Percentiles rank a stretch among this genome's conserved stretches.
These are phyloP conservation scores for Aspergillus biplanus DNA, from an alignment of 495 filamentous ascomycete genomes.

Conservation along the genomic window DNA sequence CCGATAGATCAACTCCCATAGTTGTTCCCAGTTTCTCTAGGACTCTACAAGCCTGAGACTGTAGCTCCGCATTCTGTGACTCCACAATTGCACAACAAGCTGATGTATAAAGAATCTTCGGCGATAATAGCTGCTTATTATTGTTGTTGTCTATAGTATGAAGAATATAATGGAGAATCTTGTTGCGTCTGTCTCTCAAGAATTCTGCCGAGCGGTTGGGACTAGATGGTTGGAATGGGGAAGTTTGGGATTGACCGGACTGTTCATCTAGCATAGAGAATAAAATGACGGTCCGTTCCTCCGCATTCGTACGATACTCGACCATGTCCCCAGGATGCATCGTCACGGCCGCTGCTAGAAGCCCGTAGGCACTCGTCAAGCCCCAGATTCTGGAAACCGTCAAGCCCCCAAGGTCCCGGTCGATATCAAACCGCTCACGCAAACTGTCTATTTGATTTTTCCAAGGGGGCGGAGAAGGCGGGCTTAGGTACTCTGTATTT, in stretches of 20 bases:
- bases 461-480: conserved; percentile 32
- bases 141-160: conserved; percentile 18
- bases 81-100: conserved; percentile 44
- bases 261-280: conserved; percentile 32
- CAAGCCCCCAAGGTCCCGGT: conserved; percentile 49
- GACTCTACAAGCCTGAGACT: conserved; percentile 31
- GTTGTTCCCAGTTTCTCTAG: conserved; percentile 33
- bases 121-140: conserved; percentile 21
- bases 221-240: conserved; percentile 19
- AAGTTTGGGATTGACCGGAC: conserved; percentile 1
- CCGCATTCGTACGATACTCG: conserved; percentile 49
- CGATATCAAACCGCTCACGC: conserved; percentile 49
- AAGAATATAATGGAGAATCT: conserved; percentile 38
- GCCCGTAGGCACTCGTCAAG: conserved; percentile 43
- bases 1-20: conserved; percentile 35
- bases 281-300: conserved; percentile 42
- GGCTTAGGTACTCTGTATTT: not conserved
- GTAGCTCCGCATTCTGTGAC: conserved; percentile 28
- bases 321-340: conserved; percentile 57
- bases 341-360: conserved; percentile 46
- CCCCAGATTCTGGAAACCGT: conserved; percentile 54
- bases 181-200: conserved; percentile 29
- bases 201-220: conserved; percentile 14
- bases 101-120: conserved; percentile 42
- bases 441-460: conserved; percentile 34